Evolutionary conservation across 1,139 yeast species (phyloP).

Genomic region (Geotrichum europaeum): DNA sequence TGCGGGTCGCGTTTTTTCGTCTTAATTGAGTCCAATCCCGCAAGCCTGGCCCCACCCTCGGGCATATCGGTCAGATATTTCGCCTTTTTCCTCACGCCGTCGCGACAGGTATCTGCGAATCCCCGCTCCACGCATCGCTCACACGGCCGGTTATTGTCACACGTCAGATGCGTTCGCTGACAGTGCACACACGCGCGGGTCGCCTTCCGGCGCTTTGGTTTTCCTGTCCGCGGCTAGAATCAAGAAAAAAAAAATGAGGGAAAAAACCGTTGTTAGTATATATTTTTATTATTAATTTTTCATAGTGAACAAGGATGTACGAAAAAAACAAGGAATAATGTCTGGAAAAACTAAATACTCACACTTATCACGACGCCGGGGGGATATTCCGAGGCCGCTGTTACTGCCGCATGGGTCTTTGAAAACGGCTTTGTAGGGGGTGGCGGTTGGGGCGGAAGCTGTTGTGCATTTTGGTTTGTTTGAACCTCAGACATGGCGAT

Average conservation of each 20-base stretch:
- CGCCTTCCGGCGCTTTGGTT: conserved; percentile 50
- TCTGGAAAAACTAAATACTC: not conserved
- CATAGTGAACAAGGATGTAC: not conserved
- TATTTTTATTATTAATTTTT: not conserved
- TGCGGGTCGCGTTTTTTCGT: not conserved
- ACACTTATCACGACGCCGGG: conserved; percentile 11
- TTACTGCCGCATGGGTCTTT: not conserved
- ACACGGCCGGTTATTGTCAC: conserved; percentile 79
- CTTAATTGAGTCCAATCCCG: not conserved
- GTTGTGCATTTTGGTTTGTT: not conserved
- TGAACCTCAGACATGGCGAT: not conserved
- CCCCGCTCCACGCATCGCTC: conserved; percentile 69
- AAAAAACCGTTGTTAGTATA: not conserved
- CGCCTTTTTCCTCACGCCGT: conserved; percentile 82
- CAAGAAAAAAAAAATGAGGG: not conserved
- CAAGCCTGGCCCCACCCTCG: conserved; percentile 18
- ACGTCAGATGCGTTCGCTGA: conserved; percentile 80
- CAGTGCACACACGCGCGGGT: conserved; percentile 83
- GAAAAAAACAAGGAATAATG: not conserved
- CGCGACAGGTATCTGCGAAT: conserved; percentile 66
- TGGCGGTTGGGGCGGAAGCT: not conserved
- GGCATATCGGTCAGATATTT: conserved; percentile 53
- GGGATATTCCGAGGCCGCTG: conserved; percentile 1
- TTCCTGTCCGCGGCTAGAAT: conserved; percentile 31
- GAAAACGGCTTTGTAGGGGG: not conserved